Percentiles rank a stretch among this genome's conserved stretches.
Evolutionary conservation across 2,329 filamentous ascomycete species (phyloP).

Genomic region (Arthrobotrys megalospora): DNA sequence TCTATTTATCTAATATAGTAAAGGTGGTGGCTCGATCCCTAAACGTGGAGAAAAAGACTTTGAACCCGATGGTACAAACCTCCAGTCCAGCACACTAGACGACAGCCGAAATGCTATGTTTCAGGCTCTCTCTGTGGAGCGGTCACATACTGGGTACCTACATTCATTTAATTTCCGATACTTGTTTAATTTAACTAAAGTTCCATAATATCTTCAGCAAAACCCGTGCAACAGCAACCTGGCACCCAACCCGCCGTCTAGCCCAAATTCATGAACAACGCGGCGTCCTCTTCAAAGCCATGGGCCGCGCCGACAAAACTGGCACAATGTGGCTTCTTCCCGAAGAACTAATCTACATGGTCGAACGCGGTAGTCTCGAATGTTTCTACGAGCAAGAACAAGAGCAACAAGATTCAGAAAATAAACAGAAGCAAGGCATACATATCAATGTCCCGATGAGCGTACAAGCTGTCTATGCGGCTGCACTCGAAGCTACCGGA

Average conservation of each 20-base stretch:
- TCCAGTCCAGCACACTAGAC: constrained; percentile 83
- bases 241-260: constrained; percentile 70
- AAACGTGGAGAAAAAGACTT: constrained; percentile 98
- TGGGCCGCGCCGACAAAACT: constrained; percentile 78
- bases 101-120: constrained; percentile 90
- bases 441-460: constrained; percentile 79
- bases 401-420: constrained; percentile 68
- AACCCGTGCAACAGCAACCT: constrained; percentile 66
- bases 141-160: constrained; percentile 56
- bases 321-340: constrained; percentile 86
- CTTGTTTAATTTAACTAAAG: not conserved
- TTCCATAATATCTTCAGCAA: constrained; percentile 51
- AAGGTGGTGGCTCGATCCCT: constrained; percentile 73
- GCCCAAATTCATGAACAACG: constrained; percentile 81
- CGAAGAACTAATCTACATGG: constrained; percentile 89
- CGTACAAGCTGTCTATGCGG: constrained; percentile 87
- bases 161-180: not conserved
- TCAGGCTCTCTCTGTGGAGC: constrained; percentile 76
- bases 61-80: constrained; percentile 88
- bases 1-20: constrained; percentile 11
- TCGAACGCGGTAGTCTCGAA: constrained; percentile 90
- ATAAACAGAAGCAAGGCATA: constrained; percentile 67
- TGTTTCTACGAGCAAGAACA: constrained; percentile 74
- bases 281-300: constrained; percentile 80
- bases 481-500: constrained; percentile 65